Evolutionary conservation across 2,329 filamentous ascomycete genomes (phyloP).

Genomic region (Penicillium verrucosum): DNA sequence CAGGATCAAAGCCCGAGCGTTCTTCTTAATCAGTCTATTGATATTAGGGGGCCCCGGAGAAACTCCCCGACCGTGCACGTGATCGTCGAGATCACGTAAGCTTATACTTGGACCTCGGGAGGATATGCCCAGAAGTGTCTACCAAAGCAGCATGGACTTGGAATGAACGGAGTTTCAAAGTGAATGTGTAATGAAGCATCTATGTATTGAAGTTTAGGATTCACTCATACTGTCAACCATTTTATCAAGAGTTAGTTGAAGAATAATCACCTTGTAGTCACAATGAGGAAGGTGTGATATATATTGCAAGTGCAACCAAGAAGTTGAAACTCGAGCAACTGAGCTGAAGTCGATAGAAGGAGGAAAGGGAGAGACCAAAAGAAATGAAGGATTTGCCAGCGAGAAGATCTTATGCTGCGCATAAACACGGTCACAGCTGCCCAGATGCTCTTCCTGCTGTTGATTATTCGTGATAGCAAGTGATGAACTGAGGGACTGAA

Average conservation of each 20-base stretch:
- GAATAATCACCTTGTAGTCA: background rate
- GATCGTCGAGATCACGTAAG: slow-evolving; percentile 12
- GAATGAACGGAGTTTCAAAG: background rate
- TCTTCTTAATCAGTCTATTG: slow-evolving; percentile 14
- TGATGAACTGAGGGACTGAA: background rate
- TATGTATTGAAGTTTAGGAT: background rate
- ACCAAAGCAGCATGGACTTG: background rate
- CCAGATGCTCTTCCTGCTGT: background rate
- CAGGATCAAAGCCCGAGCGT: slow-evolving; percentile 27
- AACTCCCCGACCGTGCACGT: slow-evolving; percentile 21
- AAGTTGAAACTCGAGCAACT: background rate
- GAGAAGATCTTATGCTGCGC: background rate
- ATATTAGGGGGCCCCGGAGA: slow-evolving; percentile 24
- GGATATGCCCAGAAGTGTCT: too few species aligned
- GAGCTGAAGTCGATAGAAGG: background rate
- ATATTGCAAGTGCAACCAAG: background rate
- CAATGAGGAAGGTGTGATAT: background rate
- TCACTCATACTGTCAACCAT: background rate
- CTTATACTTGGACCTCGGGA: background rate
- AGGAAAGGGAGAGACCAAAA: background rate
- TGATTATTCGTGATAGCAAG: background rate
- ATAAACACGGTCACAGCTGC: background rate
- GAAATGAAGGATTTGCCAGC: background rate
- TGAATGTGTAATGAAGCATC: background rate
- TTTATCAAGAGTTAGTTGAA: too few species aligned